These are phyloP conservation scores for Sordariomycetes sp. DNA, from an alignment of 2,329 filamentous ascomycete genomes.

Conservation along the genomic window DNA sequence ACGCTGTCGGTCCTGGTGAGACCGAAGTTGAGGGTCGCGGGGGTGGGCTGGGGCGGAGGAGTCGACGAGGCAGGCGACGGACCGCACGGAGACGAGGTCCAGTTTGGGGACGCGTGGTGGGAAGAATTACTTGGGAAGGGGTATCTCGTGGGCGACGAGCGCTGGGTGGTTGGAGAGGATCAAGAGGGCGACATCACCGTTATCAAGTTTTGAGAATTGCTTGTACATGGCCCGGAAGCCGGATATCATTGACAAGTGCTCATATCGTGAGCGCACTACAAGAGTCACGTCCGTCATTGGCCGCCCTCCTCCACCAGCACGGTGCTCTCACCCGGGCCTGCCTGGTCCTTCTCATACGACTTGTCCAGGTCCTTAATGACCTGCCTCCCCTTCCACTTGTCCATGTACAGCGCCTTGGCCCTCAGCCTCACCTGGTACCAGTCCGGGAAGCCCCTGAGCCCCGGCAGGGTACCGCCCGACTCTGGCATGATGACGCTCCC, in stretches of 20 bases:
- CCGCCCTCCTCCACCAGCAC: constrained; percentile 22
- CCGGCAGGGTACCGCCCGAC: constrained; percentile 27
- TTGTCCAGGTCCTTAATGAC: constrained; percentile 34
- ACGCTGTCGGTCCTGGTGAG: constrained; percentile 32
- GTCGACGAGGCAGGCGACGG: constrained; percentile 9
- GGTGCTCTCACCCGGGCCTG: constrained; percentile 23
- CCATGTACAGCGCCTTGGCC: constrained; percentile 32
- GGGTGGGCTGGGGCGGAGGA: constrained; percentile 7
- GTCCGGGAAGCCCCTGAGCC: constrained; percentile 45
- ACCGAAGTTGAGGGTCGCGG: constrained; percentile 25
- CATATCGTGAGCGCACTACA: not conserved
- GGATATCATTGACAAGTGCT: not conserved
- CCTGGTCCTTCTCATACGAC: constrained; percentile 22
- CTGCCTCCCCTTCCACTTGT: constrained; percentile 34
- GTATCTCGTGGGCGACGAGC: constrained; percentile 48
- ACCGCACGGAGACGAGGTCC: constrained; percentile 20
- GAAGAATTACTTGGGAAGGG: constrained; percentile 40
- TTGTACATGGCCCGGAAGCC: no score
- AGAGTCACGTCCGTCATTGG: not conserved
- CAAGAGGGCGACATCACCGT: constrained; percentile 38
- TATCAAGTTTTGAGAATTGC: constrained; percentile 40
- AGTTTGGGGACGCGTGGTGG: constrained; percentile 34
- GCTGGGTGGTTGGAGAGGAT: constrained; percentile 54
- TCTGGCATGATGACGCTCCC: constrained; percentile 37
- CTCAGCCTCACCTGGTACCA: constrained; percentile 52